Evolutionary conservation across 257 asterid species (phyloP).

Genomic region (Linaria vulgaris): DNA sequence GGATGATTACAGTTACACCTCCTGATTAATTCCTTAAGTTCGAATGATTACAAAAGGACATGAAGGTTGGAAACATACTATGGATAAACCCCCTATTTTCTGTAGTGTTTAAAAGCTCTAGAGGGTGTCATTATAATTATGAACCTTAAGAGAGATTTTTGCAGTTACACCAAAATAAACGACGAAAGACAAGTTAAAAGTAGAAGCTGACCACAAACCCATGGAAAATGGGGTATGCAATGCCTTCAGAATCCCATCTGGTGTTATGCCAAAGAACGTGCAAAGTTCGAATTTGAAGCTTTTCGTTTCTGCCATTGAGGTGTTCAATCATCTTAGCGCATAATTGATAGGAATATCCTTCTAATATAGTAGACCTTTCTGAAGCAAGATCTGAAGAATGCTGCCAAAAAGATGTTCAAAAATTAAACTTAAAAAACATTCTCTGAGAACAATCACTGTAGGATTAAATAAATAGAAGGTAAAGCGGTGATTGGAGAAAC

Average conservation of each 20-base stretch:
- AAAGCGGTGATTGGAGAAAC: constrained; percentile 48
- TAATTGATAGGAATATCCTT: constrained; percentile 74
- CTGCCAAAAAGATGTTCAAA: constrained; percentile 50
- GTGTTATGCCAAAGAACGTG: constrained; percentile 86
- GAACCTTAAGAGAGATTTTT: background rate
- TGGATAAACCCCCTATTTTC: too few species aligned
- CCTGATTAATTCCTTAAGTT: background rate
- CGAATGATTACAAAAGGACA: too few species aligned
- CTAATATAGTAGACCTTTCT: constrained; percentile 26
- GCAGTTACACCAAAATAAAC: background rate
- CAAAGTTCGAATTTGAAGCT: constrained; percentile 69
- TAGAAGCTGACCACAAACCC: constrained; percentile 75
- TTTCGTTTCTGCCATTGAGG: constrained; percentile 52
- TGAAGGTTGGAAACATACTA: too few species aligned
- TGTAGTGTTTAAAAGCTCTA: too few species aligned
- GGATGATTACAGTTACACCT: background rate
- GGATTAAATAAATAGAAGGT: constrained; percentile 24
- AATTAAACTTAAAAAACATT: constrained; percentile 23
- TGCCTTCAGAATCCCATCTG: constrained; percentile 65
- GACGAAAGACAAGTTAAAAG: constrained; percentile 22
- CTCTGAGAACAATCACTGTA: constrained; percentile 18
- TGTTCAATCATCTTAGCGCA: constrained; percentile 73
- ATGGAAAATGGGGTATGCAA: constrained; percentile 65
- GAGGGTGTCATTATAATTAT: background rate
- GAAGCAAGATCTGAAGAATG: constrained; percentile 29